Evolutionary conservation across 106 monocot species (phyloP).

Genomic region (Posidonia australis): DNA sequence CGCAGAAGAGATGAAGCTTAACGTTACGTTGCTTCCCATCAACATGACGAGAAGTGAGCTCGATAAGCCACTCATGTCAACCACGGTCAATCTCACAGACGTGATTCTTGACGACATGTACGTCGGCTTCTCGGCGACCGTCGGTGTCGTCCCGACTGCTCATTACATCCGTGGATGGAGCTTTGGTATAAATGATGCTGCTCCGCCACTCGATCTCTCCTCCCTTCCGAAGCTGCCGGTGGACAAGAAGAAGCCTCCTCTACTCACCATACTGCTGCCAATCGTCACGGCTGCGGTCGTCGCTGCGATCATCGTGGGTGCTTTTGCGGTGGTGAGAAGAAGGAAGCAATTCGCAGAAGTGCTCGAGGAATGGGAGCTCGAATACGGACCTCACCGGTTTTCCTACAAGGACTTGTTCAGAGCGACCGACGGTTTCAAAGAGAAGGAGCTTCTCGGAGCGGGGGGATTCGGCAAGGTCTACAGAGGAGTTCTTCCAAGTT

Average conservation of each 20-base stretch:
- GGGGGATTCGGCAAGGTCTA: too few relatives aligned
- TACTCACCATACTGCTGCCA: background rate
- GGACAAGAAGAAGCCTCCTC: background rate
- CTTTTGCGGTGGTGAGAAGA: too few relatives aligned
- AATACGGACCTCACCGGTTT: too few relatives aligned
- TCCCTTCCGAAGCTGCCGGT: conserved; percentile 8
- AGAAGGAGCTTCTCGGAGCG: too few relatives aligned
- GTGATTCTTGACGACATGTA: conserved; percentile 23
- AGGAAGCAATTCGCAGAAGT: too few relatives aligned
- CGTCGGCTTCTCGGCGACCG: conserved; percentile 31
- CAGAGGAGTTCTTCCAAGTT: too few relatives aligned
- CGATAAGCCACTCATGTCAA: conserved; percentile 27
- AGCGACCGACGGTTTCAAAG: too few relatives aligned
- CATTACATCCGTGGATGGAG: conserved; percentile 39
- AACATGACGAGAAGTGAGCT: too few relatives aligned
- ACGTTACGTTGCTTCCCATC: too few relatives aligned
- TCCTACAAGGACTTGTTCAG: too few relatives aligned
- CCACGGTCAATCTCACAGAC: conserved; percentile 12
- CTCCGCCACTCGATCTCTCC: conserved; percentile 16
- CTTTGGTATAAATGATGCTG: conserved; percentile 13
- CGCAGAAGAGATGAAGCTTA: background rate
- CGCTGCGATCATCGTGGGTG: background rate
- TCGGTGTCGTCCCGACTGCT: conserved; percentile 2
- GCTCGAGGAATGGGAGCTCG: too few relatives aligned
- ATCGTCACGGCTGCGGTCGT: conserved; percentile 1